Evolutionary conservation across 177 flowering plant genomes (phyloP), one percentile per base, ranked within the genome.

Genomic region (Vitis hybrid): DNA sequence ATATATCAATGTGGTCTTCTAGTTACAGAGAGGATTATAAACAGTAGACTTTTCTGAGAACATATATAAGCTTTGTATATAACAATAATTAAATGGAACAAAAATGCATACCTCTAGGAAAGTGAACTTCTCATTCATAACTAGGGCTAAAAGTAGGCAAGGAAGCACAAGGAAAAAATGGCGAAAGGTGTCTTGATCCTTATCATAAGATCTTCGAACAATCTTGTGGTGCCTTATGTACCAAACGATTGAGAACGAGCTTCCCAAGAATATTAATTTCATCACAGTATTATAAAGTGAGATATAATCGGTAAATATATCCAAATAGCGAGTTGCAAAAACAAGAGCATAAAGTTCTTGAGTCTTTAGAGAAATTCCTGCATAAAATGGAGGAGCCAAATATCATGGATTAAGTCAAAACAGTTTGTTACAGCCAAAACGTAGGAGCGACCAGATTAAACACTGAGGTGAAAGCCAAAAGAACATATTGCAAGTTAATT

Each of bases 291-390:
- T 94, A 65, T 94, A 94, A 2, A 90, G 68, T 14, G 98, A 94
- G 50, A 90, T 66, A 62, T 68, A 92, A 73, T 80, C 69, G 1
- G 93, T 90, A 72, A 94, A 90, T 15, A 94, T 86, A 73, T 94
- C 98, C 87, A 94, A 80, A 83, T 94, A 94, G 68, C 97, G 97
- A 66, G 87, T 81, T 20, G 85, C 86, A 77, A 94, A 93, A 65
- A 93, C 98, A 77, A 92, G 52, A 50, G 96, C 93, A 71, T 89
- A 94, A 53, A 94, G 89, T 71, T 94, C 98, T 77, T 94, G 97
- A 22, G 97, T 94, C 93, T 92, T 94, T 86, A 94, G 78, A 49
- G 98, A 94, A 77, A 92, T 49, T 26, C 98, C 98, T 94, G 86
- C 80, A 80, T 2, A 68, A 53, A 69, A 20, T n/a, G 8, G 13